Base-by-base conservation (phyloP, 1,284 basidiomycete genomes). In the Ceraceosorus bombacis region DNA sequence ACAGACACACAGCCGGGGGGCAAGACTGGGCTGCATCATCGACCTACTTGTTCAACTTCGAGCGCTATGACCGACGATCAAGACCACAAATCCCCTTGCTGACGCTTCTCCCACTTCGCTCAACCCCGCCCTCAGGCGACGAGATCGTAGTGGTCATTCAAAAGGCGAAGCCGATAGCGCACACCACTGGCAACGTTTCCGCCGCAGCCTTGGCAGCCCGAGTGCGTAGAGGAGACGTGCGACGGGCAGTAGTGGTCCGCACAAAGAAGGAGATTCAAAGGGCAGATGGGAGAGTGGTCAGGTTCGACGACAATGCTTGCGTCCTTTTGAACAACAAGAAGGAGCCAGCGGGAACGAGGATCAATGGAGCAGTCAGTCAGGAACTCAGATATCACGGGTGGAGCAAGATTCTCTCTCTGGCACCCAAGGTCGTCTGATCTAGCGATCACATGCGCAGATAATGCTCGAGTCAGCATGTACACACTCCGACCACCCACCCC, bases 261-360 rank as follows among this genome's bases (percentile, higher is more conserved):
- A 94, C 91, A 10, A 85, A 85, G 70, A 93, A 92, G 79, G 79
- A 85, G 51, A 85, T 88, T 8, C 82, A 85, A 49, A 81, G 90
- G 73, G 87, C 90, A n/a, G 91, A 95, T 78, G 92, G 91, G 5
- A 83, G 89, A 10, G 82, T 85, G 66, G 82, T 93, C 72, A 84
- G 90, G 54, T 98, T 98, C 79, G 95, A 98, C 80, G 95, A 98
- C 82, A 97, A 97, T 76, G 95, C 95, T 0, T 93, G 87, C 41
- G 92, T 98, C 1, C 81, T 98, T 39, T 80, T 99, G 63, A 98
- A 99, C 80, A 90, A 90, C 82, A 97, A 96, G 81, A 85, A 88
- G 70, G 94, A 98, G 80, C 91, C 97, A 86, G 78, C 97, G 63
- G 94, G 92, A 6, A 95, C 93, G 61, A 85, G 94, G 71, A 90